A percentile compares a stretch with the other conserved stretches of the same genome.
Evolutionary conservation across 2,329 filamentous ascomycete genomes (phyloP).

Genomic region (Lasiodiplodia sp.): DNA sequence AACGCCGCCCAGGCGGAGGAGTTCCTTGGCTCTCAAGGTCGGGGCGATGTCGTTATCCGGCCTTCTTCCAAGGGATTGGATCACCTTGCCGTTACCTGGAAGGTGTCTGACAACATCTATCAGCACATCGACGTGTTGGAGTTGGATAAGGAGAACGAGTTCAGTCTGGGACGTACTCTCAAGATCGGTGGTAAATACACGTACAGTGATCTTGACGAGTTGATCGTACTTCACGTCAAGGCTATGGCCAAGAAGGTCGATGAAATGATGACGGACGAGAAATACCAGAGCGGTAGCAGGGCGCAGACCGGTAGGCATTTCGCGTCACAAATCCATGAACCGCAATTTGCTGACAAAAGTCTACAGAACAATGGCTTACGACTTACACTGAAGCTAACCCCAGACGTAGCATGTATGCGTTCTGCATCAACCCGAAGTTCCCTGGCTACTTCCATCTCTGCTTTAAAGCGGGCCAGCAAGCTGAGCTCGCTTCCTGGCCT

Average conservation of each 20-base stretch:
- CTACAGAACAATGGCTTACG: conserved; percentile 87
- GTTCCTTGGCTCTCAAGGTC: conserved; percentile 83
- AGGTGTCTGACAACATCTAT: conserved; percentile 94
- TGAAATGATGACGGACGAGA: conserved; percentile 93
- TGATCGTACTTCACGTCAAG: conserved; percentile 97
- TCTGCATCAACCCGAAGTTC: conserved; percentile 91
- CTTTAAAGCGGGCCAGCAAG: conserved; percentile 87
- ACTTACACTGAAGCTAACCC: conserved; percentile 98
- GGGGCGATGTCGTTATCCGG: conserved; percentile 92
- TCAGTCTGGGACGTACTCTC: conserved; percentile 85
- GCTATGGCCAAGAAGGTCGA: conserved; percentile 98
- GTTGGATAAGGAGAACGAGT: conserved; percentile 96
- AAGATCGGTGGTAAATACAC: conserved; percentile 88
- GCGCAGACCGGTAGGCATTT: conserved; percentile 79
- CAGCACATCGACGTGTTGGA: conserved; percentile 98
- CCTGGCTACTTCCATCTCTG: conserved; percentile 95
- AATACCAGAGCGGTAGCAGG: conserved; percentile 84
- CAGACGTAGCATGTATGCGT: conserved; percentile 89
- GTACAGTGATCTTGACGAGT: conserved; percentile 94
- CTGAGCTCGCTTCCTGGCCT: conserved; percentile 77
- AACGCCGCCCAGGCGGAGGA: conserved; percentile 93
- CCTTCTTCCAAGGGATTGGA: conserved; percentile 95
- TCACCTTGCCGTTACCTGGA: conserved; percentile 96
- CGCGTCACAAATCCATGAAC: conserved; percentile 11
- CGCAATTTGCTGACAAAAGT: conserved; percentile 23